Base-by-base conservation (phyloP, 306 rosid species). In the Senna siamea region DNA sequence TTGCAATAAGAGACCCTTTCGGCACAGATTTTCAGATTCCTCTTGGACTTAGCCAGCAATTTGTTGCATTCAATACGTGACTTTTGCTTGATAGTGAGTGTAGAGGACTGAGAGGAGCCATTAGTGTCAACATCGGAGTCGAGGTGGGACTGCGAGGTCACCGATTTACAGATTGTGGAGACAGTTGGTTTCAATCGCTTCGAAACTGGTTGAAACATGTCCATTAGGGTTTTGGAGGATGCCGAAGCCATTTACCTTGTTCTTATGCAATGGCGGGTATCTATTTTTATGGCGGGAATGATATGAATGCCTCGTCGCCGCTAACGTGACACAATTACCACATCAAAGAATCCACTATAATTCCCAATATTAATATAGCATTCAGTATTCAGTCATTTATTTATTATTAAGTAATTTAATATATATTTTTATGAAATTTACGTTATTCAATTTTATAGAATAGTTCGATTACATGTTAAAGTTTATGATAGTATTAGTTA, bases 21-120 rank as follows among this genome's bases (percentile, higher is more conserved):
- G 52, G 83, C 69, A 74, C 96, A 89, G 76, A 70, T 72, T 75
- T 86, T 87, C 81, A 84, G 88, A 80, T 92, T 94, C 76, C 85
- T 76, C 72, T 70, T 91, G 20, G 98, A 87, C 18, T 76, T 86
- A 40, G 98, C 96, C 58, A 85, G 78, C 40, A 69, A 76, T 72
- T 83, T 91, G 58, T 87, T 88, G 76, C 69, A 76, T 9, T 93
- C 90, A 67, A 85, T 57, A 70, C 96, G 97, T 5, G 80, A 76
- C 72, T 81, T 86, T 66, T 91, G 86, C 19, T 52, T 61, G 12
- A 43, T 41, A 18, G 87, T 58, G 40, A 90, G 84, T 2, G 63
- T 30, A 0, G 69, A 57, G 26, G 85, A 48, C n/a, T 71, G 55
- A 18, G 68, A 28, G 73, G 81, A 66, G 54, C 13, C 35, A n/a